Base-by-base conservation (phyloP, 2,329 filamentous ascomycete genomes). In the Diaporthe capsici region DNA sequence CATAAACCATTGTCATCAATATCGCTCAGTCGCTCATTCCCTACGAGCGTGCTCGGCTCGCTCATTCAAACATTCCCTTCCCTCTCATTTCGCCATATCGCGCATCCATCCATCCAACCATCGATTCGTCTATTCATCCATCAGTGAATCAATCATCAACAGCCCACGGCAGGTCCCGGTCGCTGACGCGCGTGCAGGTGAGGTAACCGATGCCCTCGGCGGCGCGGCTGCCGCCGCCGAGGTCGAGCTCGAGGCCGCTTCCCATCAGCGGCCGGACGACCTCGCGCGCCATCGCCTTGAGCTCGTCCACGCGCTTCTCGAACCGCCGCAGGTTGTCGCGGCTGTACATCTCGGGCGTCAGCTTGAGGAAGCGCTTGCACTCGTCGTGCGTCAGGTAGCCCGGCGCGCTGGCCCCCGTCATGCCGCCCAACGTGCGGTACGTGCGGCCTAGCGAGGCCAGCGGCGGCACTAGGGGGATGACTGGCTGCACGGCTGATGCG, bases 321-420 rank as follows among this genome's bases (percentile, higher is more conserved):
- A 98, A 98, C 5, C 94, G 89, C 76, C 93, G 91, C 67, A 98
- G 84, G 77, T 95, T 96, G n/a, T 98, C 96, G 25, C 96, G 90
- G 60, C 90, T 95, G 85, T 98, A 98, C 10, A 96, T 84, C 28
- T 97, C 94, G 0, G 95, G 94, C 15, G 91, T 93, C 31, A 96
- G 87, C 83, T 98, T 97, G 71, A 98, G 89, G 80, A 98, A 98
- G 31, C 92, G 91, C 84, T 98, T 98, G 82, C 96, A 94, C 78
- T 98, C 96, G 78, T 98, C 95, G 82, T 96, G 95, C 1, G 87
- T 84, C 7, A 98, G 90, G 81, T 97, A 98, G 0, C 89, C 87
- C n/a, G 60, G 44, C 13, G 88, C 47, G 65, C 65, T 70, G 47
- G 65, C 84, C 0, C 90, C 86, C 5, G 86, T 86, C 3, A 90